Base-by-base conservation (phyloP, 2,329 filamentous ascomycete genomes). In the Sporothrix luriei region DNA sequence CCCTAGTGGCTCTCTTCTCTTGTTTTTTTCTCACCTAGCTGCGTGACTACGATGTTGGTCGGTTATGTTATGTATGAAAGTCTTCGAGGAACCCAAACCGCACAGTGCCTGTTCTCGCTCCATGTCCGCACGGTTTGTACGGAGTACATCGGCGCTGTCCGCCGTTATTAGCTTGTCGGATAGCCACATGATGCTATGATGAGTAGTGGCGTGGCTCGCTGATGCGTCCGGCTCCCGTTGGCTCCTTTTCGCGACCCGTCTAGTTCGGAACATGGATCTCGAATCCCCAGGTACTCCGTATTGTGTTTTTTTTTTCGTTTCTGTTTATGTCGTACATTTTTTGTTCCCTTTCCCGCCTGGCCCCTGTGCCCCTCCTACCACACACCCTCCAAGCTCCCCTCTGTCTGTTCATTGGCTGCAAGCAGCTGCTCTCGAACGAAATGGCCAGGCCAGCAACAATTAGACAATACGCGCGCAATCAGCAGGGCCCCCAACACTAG, bases 121-220 rank as follows among this genome's bases (percentile, higher is more conserved):
- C 11, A 38, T 11, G 21, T 14, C 38, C n/a, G 7, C 13, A 10
- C 5, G 24, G 10, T 29, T 38, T 29, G 57, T 64, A 64, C 43
- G 61, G 24, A 64, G 43, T 49, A 49, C 14, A n/a, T 48, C 21
- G 21, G 21, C 24, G 13, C 38, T 46, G n/a, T 29, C 43, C 33
- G 26, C 43, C 13, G 33, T 21, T n/a, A 51, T 33, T 21, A 65
- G 14, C 14, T 49, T 65, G 24, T 33, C 64, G 64, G 64, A 33
- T 43, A 54, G 64, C 33, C 64, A 24, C 64, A 66, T 66, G 64
- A 66, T 54, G 49, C 64, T n/a, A n/a, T 65, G 62, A 33, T 65
- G 62, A 65, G 62, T 51, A 26, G 43, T 51, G 3, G 43, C 54
- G 33, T 61, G 55, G 24, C 29, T 59, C 4, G 55, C 38, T 61